Evolutionary conservation across 73 alveolate species (phyloP).

Genomic region (Paramecium sonneborni): DNA sequence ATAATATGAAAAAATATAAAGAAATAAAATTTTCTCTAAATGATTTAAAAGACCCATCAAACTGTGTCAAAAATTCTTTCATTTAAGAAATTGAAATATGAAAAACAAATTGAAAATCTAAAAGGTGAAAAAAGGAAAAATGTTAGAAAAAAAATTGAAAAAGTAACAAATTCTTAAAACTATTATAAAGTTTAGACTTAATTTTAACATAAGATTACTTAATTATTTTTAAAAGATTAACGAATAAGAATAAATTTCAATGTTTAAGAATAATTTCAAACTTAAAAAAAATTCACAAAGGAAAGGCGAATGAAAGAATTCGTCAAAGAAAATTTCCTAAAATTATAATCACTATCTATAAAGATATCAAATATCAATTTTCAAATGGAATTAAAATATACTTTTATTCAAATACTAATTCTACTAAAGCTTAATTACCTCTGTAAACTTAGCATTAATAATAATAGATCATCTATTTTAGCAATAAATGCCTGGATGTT

Average conservation of each 20-base stretch:
- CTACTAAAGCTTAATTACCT: background rate
- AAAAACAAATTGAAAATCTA: background rate
- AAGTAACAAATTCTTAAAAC: too few relatives aligned
- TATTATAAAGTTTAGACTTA: too few relatives aligned
- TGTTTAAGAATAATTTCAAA: too few relatives aligned
- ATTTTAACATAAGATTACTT: too few relatives aligned
- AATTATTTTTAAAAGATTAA: too few relatives aligned
- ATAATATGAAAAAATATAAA: background rate
- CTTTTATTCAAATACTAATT: background rate
- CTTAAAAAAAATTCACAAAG: too few relatives aligned
- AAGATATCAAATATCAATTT: background rate
- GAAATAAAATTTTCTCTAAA: background rate
- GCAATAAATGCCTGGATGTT: background rate
- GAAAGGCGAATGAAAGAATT: background rate
- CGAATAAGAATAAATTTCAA: too few relatives aligned
- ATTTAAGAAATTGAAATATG: background rate
- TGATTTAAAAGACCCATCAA: background rate
- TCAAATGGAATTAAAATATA: background rate
- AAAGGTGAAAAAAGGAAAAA: background rate
- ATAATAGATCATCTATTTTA: background rate
- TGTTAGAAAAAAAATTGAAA: too few relatives aligned
- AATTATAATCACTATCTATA: background rate
- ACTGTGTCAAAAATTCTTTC: background rate
- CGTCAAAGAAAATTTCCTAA: background rate
- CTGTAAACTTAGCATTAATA: background rate